These are phyloP conservation scores for Aspergillus tanneri DNA, from an alignment of 2,329 filamentous ascomycete genomes.

Conservation along the genomic window DNA sequence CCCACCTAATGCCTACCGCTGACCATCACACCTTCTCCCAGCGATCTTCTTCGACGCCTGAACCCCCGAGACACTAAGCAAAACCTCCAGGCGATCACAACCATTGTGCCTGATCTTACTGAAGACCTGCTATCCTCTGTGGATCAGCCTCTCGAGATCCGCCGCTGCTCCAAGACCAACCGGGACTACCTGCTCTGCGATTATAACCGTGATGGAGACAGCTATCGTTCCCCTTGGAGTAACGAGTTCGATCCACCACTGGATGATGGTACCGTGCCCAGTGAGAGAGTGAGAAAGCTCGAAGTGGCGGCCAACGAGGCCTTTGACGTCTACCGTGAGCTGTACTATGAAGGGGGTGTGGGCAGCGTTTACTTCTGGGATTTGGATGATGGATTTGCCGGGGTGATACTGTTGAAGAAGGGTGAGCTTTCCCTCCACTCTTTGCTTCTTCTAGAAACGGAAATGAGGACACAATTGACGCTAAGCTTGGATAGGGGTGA, in stretches of 20 bases:
- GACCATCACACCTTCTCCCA: constrained; percentile 43
- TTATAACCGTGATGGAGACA: constrained; percentile 98
- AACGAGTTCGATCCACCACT: constrained; percentile 96
- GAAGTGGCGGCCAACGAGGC: constrained; percentile 92
- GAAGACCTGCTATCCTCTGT: constrained; percentile 98
- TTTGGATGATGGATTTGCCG: constrained; percentile 94
- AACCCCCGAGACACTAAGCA: constrained; percentile 88
- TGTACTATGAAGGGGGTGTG: constrained; percentile 90
- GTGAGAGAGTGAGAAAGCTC: constrained; percentile 87
- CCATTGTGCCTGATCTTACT: constrained; percentile 83
- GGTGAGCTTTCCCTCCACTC: constrained; percentile 52
- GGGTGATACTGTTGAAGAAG: constrained; percentile 94
- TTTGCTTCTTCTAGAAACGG: constrained; percentile 6
- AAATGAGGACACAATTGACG: background rate
- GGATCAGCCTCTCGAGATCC: constrained; percentile 86
- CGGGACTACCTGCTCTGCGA: constrained; percentile 98
- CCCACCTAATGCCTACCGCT: constrained; percentile 29
- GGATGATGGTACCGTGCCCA: constrained; percentile 82
- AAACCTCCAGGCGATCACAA: constrained; percentile 86
- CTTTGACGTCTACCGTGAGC: constrained; percentile 92
- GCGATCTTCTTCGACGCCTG: constrained; percentile 95
- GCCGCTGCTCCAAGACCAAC: constrained; percentile 81
- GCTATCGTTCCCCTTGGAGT: constrained; percentile 97
- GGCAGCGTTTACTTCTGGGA: constrained; percentile 99
- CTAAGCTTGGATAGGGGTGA: constrained; percentile 54